Evolutionary conservation across 2,329 filamentous ascomycete genomes (phyloP).

Genomic region (Coleophoma eucalyptorum): DNA sequence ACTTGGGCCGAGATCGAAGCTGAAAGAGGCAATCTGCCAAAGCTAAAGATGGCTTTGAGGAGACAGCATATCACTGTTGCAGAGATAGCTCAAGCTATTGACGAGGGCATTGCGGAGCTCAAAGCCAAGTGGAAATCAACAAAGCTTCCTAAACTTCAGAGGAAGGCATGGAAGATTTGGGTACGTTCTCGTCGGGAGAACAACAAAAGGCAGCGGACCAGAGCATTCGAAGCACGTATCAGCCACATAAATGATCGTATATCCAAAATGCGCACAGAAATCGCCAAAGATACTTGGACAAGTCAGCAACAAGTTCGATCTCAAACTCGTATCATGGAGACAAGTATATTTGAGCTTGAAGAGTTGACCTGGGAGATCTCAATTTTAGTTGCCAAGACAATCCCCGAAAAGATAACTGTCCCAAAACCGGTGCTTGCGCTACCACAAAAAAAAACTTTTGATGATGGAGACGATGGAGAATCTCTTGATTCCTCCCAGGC

Average conservation of each 20-base stretch:
- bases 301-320: slow-evolving; percentile 46
- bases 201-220: slow-evolving; percentile 37
- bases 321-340: slow-evolving; percentile 58
- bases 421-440: neutral
- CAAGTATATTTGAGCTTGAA: slow-evolving; percentile 59
- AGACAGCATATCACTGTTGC: slow-evolving; percentile 34
- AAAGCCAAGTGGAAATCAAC: slow-evolving; percentile 52
- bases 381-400: slow-evolving; percentile 39
- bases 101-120: slow-evolving; percentile 47
- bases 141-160: slow-evolving; percentile 51
- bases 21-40: slow-evolving; percentile 35
- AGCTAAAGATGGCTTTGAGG: slow-evolving; percentile 22
- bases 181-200: slow-evolving; percentile 40
- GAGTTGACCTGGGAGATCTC: slow-evolving; percentile 46
- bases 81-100: slow-evolving; percentile 48
- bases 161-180: slow-evolving; percentile 62
- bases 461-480: slow-evolving; percentile 18
- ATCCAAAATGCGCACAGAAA: slow-evolving; percentile 47
- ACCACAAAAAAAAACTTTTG: neutral
- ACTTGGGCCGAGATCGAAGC: slow-evolving; percentile 60
- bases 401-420: slow-evolving; percentile 28
- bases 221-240: slow-evolving; percentile 37
- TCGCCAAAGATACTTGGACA: slow-evolving; percentile 49
- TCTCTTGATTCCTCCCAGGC: slow-evolving; percentile 12
- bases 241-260: slow-evolving; percentile 46